Conservation (phyloP, 495 filamentous ascomycete species). For the Extremus antarcticus region DNA sequence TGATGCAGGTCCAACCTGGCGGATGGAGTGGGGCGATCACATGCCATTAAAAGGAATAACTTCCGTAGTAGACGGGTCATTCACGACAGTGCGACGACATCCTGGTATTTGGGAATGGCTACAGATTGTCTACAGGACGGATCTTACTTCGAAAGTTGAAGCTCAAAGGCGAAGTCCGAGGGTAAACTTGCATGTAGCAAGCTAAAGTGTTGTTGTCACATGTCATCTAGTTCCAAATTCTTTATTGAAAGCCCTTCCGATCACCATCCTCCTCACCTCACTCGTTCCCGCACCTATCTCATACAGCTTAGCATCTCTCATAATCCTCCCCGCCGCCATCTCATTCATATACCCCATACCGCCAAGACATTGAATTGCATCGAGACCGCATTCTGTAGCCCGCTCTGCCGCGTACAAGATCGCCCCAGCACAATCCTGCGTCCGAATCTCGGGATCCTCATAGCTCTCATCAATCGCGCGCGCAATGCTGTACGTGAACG, state of each 20-base stretch:
- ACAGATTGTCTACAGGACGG: no score
- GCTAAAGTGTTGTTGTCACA: no score
- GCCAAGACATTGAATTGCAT: conserved; percentile 89
- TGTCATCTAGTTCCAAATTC: conserved; percentile 46
- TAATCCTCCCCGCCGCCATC: conserved; percentile 73
- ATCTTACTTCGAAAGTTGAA: no score
- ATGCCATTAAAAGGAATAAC: background rate
- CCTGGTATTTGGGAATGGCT: no score
- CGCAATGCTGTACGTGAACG: conserved; percentile 50
- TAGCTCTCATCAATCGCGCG: conserved; percentile 26
- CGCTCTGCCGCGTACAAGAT: conserved; percentile 92
- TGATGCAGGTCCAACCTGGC: background rate
- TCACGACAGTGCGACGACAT: no score
- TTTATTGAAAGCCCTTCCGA: conserved; percentile 88
- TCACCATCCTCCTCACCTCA: conserved; percentile 87
- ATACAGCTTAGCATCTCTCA: conserved; percentile 84
- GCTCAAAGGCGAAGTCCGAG: no score
- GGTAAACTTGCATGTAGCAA: no score
- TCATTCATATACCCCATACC: conserved; percentile 97
- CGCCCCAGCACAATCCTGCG: conserved; percentile 88
- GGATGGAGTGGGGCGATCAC: background rate
- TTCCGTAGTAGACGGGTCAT: no score
- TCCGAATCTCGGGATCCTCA: conserved; percentile 43
- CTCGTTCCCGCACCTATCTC: conserved; percentile 97
- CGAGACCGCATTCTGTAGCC: conserved; percentile 77